Evolutionary conservation across 148 eudicot species (phyloP).

Genomic region (Chenopodium formosanum): DNA sequence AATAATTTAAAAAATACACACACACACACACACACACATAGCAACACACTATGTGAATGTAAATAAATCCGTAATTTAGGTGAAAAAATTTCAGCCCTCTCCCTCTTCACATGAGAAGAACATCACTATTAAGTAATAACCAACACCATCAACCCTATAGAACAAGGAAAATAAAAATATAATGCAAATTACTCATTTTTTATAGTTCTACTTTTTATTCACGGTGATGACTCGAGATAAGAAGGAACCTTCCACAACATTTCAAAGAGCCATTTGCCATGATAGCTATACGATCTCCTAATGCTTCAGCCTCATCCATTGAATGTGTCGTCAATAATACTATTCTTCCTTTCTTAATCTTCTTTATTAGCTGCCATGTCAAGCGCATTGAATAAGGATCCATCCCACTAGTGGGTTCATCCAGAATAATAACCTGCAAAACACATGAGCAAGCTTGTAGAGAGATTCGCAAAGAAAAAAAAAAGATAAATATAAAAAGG

Average conservation of each 20-base stretch:
- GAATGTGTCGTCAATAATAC: slow-evolving; percentile 93
- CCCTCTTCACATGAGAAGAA: background rate
- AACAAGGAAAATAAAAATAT: background rate
- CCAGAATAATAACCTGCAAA: slow-evolving; percentile 80
- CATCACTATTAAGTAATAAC: background rate
- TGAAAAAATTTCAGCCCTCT: background rate
- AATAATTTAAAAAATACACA: no score
- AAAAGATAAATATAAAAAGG: slow-evolving; percentile 9
- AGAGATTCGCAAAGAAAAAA: slow-evolving; percentile 7
- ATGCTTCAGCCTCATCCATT: slow-evolving; percentile 98
- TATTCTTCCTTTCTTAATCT: slow-evolving; percentile 86
- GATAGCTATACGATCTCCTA: slow-evolving; percentile 99
- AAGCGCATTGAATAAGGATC: slow-evolving; percentile 99
- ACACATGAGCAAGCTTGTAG: slow-evolving; percentile 16
- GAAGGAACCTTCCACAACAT: slow-evolving; percentile 89
- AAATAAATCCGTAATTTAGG: background rate
- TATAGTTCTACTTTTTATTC: background rate
- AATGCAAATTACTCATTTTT: background rate
- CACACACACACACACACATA: background rate
- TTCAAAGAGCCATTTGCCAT: slow-evolving; percentile 97
- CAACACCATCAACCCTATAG: background rate
- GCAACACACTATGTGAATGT: background rate
- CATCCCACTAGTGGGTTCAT: slow-evolving; percentile 99
- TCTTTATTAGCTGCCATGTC: slow-evolving; percentile 96
- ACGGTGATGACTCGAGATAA: slow-evolving; percentile 5